These are phyloP conservation scores for Echeveria elegans DNA, from an alignment of 164 flowering plant genomes.

Conservation along the genomic window DNA sequence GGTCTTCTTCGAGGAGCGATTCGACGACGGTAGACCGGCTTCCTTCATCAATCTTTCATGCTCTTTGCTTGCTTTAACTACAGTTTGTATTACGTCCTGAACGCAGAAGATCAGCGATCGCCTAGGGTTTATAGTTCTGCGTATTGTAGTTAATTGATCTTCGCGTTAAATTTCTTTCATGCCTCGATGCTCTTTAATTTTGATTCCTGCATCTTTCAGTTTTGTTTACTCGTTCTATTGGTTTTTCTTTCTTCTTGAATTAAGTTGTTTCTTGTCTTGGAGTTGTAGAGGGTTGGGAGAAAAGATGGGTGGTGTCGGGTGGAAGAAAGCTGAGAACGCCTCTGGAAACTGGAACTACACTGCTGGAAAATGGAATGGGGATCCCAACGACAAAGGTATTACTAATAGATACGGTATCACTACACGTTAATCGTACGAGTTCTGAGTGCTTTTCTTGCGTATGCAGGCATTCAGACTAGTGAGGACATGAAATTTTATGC, in stretches of 20 bases:
- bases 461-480: conserved; percentile 86
- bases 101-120: neutral
- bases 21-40: conserved; percentile 51
- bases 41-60: neutral
- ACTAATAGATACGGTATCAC: too few species aligned
- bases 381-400: conserved; percentile 87
- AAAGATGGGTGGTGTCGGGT: conserved; percentile 82
- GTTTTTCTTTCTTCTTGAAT: neutral
- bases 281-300: conserved; percentile 80
- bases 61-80: neutral
- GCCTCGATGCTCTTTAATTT: too few species aligned
- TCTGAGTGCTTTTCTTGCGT: too few species aligned
- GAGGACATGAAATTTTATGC: conserved; percentile 90
- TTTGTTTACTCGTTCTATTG: too few species aligned
- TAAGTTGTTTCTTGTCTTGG: neutral
- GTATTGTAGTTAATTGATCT: neutral
- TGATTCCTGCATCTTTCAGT: too few species aligned
- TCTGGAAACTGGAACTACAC: conserved; percentile 95
- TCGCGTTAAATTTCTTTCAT: too few species aligned
- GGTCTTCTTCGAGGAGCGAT: conserved; percentile 68
- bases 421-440: too few species aligned
- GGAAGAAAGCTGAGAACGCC: conserved; percentile 87
- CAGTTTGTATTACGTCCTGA: too few species aligned
- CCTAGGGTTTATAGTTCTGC: neutral
- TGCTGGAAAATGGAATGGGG: conserved; percentile 89